Evolutionary conservation across 768 basidiomycete species (phyloP), one percentile per base, ranked within the genome.

Genomic region (Xerocomus brunneocitrinus): DNA sequence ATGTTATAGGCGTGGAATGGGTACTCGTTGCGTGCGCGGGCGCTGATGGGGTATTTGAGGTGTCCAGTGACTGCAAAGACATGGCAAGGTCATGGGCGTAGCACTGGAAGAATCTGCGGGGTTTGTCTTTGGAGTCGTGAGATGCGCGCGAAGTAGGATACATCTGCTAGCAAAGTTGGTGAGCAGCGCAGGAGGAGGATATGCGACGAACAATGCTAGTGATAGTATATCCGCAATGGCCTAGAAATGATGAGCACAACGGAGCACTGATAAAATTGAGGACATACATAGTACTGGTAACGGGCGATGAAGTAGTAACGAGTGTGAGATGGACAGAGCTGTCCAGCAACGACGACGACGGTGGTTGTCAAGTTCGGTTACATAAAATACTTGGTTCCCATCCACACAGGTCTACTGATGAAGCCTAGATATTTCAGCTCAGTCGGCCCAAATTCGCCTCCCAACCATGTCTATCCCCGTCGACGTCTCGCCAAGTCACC

Each of bases 401-500:
- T 36, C 35, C 35, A 38, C 38, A 39, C 38, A 39, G 38, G 38
- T 39, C 38, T 39, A n/a, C 38, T 39, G 38, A 39, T 39, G 38
- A 10, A 8, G 1, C 1, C 8, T 2, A 19, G 7, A 4, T 48
- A 38, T 38, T 12, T 48, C 22, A 39, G 22, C 32, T 5, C 8
- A 14, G 4, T 3, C 34, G 5, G n/a, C 13, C 24, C 22, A 2
- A 19, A 8, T 35, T 30, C 36, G 14, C 25, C 14, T 28, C 6
- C 27, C 45, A 48, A 13, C 31, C 50, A 66, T 68, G 64, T 10
- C 35, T 22, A 9, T 63, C 38, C 57, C 61, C 28, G 42, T 49
- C 47, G 61, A 73, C 42, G 52, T 72, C 30, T 57, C 59, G 1
- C 76, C 75, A 0, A 32, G 65, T 9, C 61, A 68, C 8, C 76